phyloP scores from a whole-genome alignment of 345 rosid genomes.

The Microthlaspi erraticum region DNA sequence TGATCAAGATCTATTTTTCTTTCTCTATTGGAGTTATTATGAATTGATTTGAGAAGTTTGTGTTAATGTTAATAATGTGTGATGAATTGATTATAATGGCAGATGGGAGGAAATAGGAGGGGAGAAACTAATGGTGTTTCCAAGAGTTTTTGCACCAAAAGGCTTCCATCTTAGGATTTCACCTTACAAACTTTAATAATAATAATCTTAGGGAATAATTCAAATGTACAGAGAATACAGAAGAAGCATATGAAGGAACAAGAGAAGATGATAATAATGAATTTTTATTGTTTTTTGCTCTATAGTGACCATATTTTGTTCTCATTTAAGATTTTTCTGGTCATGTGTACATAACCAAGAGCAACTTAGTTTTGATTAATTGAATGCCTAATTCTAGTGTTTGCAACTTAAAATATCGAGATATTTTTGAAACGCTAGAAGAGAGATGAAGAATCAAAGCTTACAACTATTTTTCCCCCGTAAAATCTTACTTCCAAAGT shows the following conservation, averaged over 20 bases:
- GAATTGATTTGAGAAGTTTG: background rate
- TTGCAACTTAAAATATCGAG: no score
- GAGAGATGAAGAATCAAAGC: no score
- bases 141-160: slow-evolving; percentile 93
- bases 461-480: no score
- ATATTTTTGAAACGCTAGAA: no score
- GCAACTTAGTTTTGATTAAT: background rate
- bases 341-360: slow-evolving; percentile 13
- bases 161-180: slow-evolving; percentile 76
- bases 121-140: slow-evolving; percentile 73
- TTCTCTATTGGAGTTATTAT: background rate
- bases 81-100: slow-evolving; percentile 34
- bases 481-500: no score
- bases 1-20: background rate
- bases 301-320: slow-evolving; percentile 6
- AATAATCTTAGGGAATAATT: slow-evolving; percentile 10
- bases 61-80: background rate
- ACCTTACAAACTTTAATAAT: slow-evolving; percentile 36
- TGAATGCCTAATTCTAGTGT: background rate
- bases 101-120: slow-evolving; percentile 92
- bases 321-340: background rate
- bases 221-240: slow-evolving; percentile 23
- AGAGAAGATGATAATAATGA: slow-evolving; percentile 1
- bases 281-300: background rate
- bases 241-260: slow-evolving; percentile 11